Evolutionary conservation across 176 grass and related monocot genomes (phyloP), one percentile per base, ranked within the genome.

Genomic region (Eragrostis curvula): DNA sequence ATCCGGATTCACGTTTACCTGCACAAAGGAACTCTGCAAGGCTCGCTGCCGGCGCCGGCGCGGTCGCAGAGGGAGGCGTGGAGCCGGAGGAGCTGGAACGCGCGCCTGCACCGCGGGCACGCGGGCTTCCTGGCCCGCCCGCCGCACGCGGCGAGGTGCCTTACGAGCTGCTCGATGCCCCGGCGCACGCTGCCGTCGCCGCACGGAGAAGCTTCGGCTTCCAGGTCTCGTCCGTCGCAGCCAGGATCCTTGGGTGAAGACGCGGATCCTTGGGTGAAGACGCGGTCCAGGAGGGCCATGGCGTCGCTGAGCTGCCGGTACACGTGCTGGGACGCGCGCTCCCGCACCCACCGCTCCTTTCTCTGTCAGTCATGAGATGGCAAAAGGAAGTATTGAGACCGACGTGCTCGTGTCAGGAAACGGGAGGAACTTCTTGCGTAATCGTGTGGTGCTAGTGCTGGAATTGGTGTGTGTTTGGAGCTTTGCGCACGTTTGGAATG

Each of bases 291-390:
- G 23, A 85, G 61, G 39, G 79, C 75, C 89, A 91, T 97, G 68
- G 91, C 89, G 68, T 91, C 89, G 45, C 79, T 88, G 65, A 97
- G 74, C 78, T 89, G 84, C 30, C 59, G 74, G 84, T 97, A 97
- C 44, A 84, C 87, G 51, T 81, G 77, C 81, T 89, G 88, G 2
- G 79, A 80, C 6, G 56, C 78, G 36, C 88, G 75, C 42, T 87
- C 84, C 24, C 83, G 73, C 24, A 50, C 77, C 91, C 94, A 97
- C 66, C 79, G 82, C 71, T 77, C 73, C 42, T 83, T 91, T 29
- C 91, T 93, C 94, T 96, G 90, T 71, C 44, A 50, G 12, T 7
- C 23, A 5, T 40, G 3, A 27, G n/a, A 20, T n/a, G 18, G 12
- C 3, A 63, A 41, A 8, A 20, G 5, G 18, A 30, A 24, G 15